Evolutionary conservation across 192 early-diverging fungal genomes (phyloP).

Genomic region (Backusella psychrophila): DNA sequence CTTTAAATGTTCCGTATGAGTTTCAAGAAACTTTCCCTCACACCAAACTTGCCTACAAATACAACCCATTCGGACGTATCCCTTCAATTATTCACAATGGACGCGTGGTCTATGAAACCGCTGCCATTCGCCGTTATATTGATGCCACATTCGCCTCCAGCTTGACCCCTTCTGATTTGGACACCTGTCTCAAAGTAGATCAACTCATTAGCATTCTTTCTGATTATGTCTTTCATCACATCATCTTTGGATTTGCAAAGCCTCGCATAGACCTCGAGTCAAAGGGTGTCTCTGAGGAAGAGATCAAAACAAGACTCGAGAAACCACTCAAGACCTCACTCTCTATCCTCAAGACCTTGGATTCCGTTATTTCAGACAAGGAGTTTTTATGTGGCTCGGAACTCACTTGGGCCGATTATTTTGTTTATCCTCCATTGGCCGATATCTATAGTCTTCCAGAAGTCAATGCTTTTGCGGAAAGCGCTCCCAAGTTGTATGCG

Average conservation of each 20-base stretch:
- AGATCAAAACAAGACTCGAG: conserved; percentile 5
- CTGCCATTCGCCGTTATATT: conserved; percentile 31
- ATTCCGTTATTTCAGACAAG: not conserved
- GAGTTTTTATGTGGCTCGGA: conserved; percentile 23
- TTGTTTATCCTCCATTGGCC: conserved; percentile 32
- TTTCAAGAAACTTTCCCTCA: conserved; percentile 19
- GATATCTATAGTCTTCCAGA: conserved; percentile 30
- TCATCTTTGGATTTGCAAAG: conserved; percentile 28
- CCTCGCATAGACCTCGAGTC: conserved; percentile 13
- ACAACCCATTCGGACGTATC: conserved; percentile 38
- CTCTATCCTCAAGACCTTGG: not conserved
- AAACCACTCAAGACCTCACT: not conserved
- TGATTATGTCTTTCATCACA: conserved; percentile 31
- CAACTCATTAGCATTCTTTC: conserved; percentile 26
- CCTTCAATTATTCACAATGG: conserved; percentile 27
- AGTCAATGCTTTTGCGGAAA: conserved; percentile 2
- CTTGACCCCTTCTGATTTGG: conserved; percentile 17
- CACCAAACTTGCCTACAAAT: conserved; percentile 18
- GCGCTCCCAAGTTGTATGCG: conserved; percentile 19
- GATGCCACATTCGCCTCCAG: conserved; percentile 13
- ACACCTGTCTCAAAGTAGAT: conserved; percentile 10
- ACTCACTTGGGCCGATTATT: conserved; percentile 40
- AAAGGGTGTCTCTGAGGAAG: conserved; percentile 12
- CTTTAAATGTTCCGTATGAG: conserved; percentile 25
- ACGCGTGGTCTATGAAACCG: conserved; percentile 25